phyloP scores from a whole-genome alignment of 352 stramenopile genomes.

The Pythium utonaiense region DNA sequence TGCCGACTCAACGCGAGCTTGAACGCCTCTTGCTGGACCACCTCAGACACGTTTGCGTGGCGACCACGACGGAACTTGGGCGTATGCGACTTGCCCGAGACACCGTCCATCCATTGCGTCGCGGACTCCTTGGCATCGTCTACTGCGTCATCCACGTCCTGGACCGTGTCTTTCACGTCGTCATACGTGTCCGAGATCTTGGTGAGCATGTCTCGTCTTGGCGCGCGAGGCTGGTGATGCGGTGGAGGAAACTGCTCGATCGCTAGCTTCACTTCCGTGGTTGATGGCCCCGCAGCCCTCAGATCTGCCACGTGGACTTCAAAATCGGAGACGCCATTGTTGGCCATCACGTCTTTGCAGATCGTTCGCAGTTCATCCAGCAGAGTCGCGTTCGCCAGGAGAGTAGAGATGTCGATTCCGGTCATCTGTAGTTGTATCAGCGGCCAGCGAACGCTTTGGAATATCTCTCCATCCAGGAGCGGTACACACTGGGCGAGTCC shows the following conservation, averaged over 20 bases:
- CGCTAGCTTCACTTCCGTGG: conserved; percentile 3
- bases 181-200: conserved; percentile 6
- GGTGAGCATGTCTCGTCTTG: not conserved
- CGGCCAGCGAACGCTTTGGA: conserved; percentile 31
- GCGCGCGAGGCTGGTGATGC: not conserved
- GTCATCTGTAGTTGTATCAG: conserved; percentile 7
- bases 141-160: not conserved
- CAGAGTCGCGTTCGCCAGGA: conserved; percentile 3
- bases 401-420: not conserved
- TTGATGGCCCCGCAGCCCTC: not conserved
- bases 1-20: conserved; percentile 4
- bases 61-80: not conserved
- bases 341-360: conserved; percentile 8
- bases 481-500: conserved; percentile 25
- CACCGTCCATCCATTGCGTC: conserved; percentile 2
- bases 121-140: conserved; percentile 3
- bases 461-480: conserved; percentile 35
- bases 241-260: conserved; percentile 13
- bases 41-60: conserved; percentile 12
- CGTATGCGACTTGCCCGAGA: conserved; percentile 3
- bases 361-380: not conserved
- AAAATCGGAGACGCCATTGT: conserved; percentile 7
- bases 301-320: conserved; percentile 17
- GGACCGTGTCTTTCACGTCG: not conserved
- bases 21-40: conserved; percentile 3